Percentiles rank a stretch among this genome's conserved stretches.
Conservation (phyloP, 805 yeast genomes). For the Jamesozyma rosinii region DNA sequence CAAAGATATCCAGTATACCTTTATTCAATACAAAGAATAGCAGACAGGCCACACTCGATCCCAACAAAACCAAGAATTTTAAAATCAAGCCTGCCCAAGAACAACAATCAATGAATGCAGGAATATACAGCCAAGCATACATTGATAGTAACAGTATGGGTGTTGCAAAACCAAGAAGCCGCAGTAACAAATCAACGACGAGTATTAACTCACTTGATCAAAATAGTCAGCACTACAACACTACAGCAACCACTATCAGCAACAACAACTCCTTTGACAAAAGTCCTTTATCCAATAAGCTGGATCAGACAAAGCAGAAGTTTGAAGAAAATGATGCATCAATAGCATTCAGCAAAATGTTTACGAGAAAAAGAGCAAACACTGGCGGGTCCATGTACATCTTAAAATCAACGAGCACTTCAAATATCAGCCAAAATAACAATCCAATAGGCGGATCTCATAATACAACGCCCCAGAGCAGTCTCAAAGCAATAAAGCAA, state of each 20-base stretch:
- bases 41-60: not conserved
- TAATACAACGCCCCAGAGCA: not conserved
- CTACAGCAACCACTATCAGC: not conserved
- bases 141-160: not conserved
- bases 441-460: not conserved
- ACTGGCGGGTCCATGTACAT: constrained; percentile 28
- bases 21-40: constrained; percentile 3
- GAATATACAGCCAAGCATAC: not conserved
- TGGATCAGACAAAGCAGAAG: not conserved
- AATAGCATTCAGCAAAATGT: constrained; percentile 29
- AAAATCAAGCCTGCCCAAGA: not conserved
- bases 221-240: not conserved
- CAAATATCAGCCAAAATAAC: not conserved
- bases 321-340: constrained; percentile 30
- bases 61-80: not conserved
- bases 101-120: not conserved
- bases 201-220: not conserved
- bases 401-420: constrained; percentile 11
- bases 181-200: not conserved
- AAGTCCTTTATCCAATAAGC: not conserved
- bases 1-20: constrained; percentile 6
- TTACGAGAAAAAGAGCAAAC: constrained; percentile 25
- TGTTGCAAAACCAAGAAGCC: not conserved
- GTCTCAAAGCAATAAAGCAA: constrained; percentile 10
- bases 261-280: not conserved